phyloP scores from a whole-genome alignment of 75 land plant species.

The Pseudotsuga menziesii region DNA sequence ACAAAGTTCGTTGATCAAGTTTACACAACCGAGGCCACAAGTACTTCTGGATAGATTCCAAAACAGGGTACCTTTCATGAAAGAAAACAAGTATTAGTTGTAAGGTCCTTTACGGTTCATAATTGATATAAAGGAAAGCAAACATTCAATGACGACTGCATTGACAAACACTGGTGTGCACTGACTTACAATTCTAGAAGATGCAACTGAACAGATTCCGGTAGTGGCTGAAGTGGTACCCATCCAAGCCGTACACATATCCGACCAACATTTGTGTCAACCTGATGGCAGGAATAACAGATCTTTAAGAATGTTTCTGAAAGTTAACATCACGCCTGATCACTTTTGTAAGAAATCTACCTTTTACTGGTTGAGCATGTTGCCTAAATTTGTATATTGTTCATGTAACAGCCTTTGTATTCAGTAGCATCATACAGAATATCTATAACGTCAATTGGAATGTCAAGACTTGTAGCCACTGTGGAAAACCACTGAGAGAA shows the following conservation, averaged over 20 bases:
- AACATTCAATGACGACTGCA: background rate
- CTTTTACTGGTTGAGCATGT: too few species aligned
- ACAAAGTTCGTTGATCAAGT: conserved; percentile 73
- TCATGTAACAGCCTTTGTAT: too few species aligned
- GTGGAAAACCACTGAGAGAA: too few species aligned
- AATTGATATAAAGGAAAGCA: too few species aligned
- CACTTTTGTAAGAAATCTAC: background rate
- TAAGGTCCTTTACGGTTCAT: background rate
- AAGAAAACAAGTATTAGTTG: background rate
- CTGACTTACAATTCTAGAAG: conserved; percentile 81
- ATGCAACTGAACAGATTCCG: conserved; percentile 84
- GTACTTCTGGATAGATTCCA: conserved; percentile 77
- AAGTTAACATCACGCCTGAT: background rate
- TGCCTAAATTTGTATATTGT: too few species aligned
- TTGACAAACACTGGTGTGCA: background rate
- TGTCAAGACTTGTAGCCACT: too few species aligned
- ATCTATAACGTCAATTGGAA: too few species aligned
- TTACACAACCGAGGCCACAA: conserved; percentile 86
- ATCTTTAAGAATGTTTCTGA: background rate
- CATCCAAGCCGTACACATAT: conserved; percentile 95
- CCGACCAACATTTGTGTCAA: conserved; percentile 97
- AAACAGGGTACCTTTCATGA: conserved; percentile 60
- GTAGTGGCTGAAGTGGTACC: conserved; percentile 93
- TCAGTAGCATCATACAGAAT: too few species aligned
- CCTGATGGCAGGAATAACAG: conserved; percentile 31